Percentiles rank a stretch among this genome's conserved stretches.
Evolutionary conservation across 164 flowering plant species (phyloP).

Genomic region (Malania oleifera): DNA sequence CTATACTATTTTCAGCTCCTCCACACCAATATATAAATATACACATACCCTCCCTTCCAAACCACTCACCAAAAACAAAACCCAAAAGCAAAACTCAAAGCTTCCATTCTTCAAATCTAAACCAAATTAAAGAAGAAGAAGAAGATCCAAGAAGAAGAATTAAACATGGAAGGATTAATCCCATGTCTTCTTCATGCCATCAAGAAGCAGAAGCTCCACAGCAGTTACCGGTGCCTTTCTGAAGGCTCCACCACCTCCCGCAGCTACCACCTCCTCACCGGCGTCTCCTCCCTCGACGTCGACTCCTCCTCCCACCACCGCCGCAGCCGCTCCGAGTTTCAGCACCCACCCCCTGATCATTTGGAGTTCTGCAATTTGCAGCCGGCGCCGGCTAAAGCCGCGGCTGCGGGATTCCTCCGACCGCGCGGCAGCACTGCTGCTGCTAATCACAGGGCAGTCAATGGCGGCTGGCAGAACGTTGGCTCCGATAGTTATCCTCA

Average conservation of each 20-base stretch:
- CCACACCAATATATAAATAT: too few species aligned
- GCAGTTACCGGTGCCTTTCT: conserved; percentile 11
- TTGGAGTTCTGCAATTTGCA: too few species aligned
- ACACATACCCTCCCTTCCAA: too few species aligned
- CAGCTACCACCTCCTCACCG: conserved; percentile 18
- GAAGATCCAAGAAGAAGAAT: background rate
- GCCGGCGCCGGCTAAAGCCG: too few species aligned
- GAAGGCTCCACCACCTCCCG: conserved; percentile 12
- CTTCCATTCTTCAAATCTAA: too few species aligned
- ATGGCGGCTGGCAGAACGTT: too few species aligned
- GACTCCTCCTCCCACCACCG: conserved; percentile 13
- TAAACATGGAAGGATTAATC: conserved; percentile 27
- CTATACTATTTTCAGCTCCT: too few species aligned
- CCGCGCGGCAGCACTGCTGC: conserved; percentile 1
- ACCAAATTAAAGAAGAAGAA: too few species aligned
- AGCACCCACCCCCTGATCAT: background rate
- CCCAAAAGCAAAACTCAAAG: too few species aligned
- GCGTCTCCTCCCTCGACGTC: conserved; percentile 2
- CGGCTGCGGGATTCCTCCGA: background rate
- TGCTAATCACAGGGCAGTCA: too few species aligned
- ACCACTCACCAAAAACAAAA: too few species aligned
- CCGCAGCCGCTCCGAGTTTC: conserved; percentile 14
- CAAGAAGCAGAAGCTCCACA: conserved; percentile 16
- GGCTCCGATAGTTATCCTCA: too few species aligned
- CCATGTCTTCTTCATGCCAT: conserved; percentile 23